Evolutionary conservation across 2,329 filamentous ascomycete species (phyloP).

Genomic region (Pseudogymnoascus sp.): DNA sequence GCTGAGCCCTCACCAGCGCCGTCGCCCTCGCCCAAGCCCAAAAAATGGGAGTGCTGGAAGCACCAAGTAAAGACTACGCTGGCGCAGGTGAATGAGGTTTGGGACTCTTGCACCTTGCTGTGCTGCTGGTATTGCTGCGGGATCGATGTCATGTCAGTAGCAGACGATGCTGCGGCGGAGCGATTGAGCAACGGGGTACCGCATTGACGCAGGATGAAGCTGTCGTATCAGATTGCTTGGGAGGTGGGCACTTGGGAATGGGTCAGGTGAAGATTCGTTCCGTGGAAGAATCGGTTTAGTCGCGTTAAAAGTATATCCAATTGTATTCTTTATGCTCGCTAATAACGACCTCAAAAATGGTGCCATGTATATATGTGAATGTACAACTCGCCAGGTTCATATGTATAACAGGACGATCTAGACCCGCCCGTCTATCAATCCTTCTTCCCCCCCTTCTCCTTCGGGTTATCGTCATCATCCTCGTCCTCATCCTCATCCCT

Average conservation of each 20-base stretch:
- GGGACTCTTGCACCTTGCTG: neutral
- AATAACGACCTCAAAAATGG: neutral
- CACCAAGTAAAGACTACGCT: neutral
- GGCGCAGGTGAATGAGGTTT: neutral
- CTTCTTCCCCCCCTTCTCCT: slow-evolving; percentile 16
- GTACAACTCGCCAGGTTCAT: neutral
- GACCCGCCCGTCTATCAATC: slow-evolving; percentile 6
- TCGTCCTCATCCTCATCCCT: slow-evolving; percentile 34
- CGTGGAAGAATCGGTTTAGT: neutral
- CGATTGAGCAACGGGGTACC: neutral
- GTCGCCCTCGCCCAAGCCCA: neutral
- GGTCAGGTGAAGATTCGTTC: neutral
- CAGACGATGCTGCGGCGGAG: neutral
- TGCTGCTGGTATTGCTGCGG: slow-evolving; percentile 7
- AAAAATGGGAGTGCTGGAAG: slow-evolving; percentile 6
- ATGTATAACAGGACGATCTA: neutral
- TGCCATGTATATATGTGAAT: neutral
- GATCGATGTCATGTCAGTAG: neutral
- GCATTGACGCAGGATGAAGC: neutral
- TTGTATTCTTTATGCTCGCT: slow-evolving; percentile 8
- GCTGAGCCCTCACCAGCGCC: neutral
- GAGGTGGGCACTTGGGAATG: neutral
- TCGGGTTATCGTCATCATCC: slow-evolving; percentile 15
- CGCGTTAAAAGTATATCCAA: slow-evolving; percentile 4
- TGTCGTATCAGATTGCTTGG: neutral